Conservation (phyloP, 371 early-diverging fungal genomes). For the Cokeromyces recurvatus region DNA sequence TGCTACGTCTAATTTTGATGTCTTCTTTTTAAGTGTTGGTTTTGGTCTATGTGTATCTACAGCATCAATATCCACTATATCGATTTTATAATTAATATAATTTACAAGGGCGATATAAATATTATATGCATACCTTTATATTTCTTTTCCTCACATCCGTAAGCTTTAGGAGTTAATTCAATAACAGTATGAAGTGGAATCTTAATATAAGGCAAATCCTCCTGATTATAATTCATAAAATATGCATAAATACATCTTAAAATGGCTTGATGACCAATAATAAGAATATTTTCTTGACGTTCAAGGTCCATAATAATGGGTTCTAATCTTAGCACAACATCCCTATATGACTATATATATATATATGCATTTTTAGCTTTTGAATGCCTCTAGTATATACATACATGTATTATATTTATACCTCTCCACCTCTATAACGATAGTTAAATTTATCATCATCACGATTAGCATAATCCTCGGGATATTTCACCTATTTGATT, state of each 20-base stretch:
- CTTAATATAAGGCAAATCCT: conserved; percentile 92
- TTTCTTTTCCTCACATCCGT: conserved; percentile 87
- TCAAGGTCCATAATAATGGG: conserved; percentile 96
- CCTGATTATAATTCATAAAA: conserved; percentile 86
- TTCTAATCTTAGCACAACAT: conserved; percentile 60
- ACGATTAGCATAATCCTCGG: conserved; percentile 85
- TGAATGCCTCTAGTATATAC: not conserved
- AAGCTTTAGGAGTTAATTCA: conserved; percentile 91
- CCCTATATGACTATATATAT: conserved; percentile 74
- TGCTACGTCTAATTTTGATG: conserved; percentile 2
- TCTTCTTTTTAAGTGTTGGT: conserved; percentile 18
- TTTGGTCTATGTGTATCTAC: conserved; percentile 83
- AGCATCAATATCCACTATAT: conserved; percentile 71
- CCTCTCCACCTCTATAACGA: conserved; percentile 94
- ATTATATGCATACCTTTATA: conserved; percentile 47
- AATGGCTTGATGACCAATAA: conserved; percentile 94
- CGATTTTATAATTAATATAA: not conserved
- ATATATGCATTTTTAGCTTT: too few relatives aligned
- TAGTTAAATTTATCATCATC: conserved; percentile 95
- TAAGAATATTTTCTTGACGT: conserved; percentile 91
- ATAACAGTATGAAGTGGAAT: conserved; percentile 97
- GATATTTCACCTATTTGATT: conserved; percentile 62
- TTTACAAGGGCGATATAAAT: too few relatives aligned
- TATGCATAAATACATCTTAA: conserved; percentile 92
- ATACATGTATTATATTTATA: too few relatives aligned